Conservation (phyloP, 192 early-diverging fungal species). For the Backusella circina region DNA sequence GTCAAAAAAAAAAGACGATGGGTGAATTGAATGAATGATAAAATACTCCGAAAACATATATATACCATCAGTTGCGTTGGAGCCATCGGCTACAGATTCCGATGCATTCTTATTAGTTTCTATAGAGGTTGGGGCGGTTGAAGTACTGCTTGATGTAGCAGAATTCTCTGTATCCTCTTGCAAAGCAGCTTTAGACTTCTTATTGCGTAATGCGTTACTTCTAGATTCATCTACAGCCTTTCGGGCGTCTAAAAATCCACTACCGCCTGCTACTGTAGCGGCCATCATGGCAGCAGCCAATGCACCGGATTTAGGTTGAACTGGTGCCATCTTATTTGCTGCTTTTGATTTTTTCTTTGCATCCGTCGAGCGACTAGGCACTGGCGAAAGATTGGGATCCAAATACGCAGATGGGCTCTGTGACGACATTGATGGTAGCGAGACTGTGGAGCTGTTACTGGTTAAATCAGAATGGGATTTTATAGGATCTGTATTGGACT, state of each 20-base stretch:
- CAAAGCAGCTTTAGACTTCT: neutral
- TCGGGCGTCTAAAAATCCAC: constrained; percentile 24
- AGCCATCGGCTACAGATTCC: neutral
- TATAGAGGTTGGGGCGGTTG: neutral
- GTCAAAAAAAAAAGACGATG: neutral
- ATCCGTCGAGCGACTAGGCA: constrained; percentile 5
- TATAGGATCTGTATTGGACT: constrained; percentile 8
- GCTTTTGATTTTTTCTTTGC: constrained; percentile 4
- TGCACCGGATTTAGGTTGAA: constrained; percentile 27
- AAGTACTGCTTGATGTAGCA: neutral
- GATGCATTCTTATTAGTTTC: neutral
- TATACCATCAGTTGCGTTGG: constrained; percentile 9
- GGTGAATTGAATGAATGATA: neutral
- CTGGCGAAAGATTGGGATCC: constrained; percentile 11
- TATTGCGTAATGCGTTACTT: neutral
- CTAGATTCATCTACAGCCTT: constrained; percentile 6
- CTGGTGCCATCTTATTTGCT: neutral
- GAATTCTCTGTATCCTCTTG: neutral
- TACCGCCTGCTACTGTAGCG: constrained; percentile 31
- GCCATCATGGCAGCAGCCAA: constrained; percentile 37
- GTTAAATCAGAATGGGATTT: neutral
- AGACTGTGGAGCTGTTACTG: neutral
- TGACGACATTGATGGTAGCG: neutral
- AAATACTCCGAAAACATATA: neutral
- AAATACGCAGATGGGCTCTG: neutral